Base-by-base conservation (phyloP, 164 flowering plant species). In the Houttuynia cordata region DNA sequence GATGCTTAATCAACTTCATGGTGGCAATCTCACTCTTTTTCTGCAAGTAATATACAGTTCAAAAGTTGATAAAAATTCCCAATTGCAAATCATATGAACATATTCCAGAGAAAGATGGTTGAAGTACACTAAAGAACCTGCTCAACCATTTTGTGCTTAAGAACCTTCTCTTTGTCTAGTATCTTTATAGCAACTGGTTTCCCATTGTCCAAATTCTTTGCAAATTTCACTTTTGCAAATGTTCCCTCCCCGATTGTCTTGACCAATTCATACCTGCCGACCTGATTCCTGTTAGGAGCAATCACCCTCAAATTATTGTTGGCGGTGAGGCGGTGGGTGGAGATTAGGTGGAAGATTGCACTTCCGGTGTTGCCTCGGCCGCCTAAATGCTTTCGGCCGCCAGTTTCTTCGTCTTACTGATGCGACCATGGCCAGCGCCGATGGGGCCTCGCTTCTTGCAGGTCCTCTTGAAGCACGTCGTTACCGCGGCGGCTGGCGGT, bases 1-100 rank as follows among this genome's bases (percentile, higher is more conserved):
- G 97, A 87, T 91, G 97, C 73, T 83, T 84, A 67, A 91, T 80
- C 64, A 81, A 68, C 80, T 91, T 91, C 97, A 91, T 87, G 21
- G 91, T 91, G 23, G 87, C 89, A 71, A 91, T 62, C 71, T 91
- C 97, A 60, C 95, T 74, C 72, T 63, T 77, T 67, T 87, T 85
- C 97, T 91, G 83, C 69, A 71, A 12, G 14, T 17, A 45, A 1
- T 45, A 45, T 12, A 17, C 49, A 45, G 3, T 12, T 12, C 49
- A 45, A 17, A 45, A 45, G 2, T 45, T 45, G 17, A 12, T 14
- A 45, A 0, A 12, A 12, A 17, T 12, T 45, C 17, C 12, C 49
- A 45, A 10, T 45, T 12, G 12, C 17, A 45, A 17, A 12, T 17
- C 1, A 17, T 12, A 12, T 17, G 14, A 10, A 2, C 4, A 45